Evolutionary conservation across 306 rosid species (phyloP), one percentile per base, ranked within the genome.

Genomic region (Cajanus cajan): DNA sequence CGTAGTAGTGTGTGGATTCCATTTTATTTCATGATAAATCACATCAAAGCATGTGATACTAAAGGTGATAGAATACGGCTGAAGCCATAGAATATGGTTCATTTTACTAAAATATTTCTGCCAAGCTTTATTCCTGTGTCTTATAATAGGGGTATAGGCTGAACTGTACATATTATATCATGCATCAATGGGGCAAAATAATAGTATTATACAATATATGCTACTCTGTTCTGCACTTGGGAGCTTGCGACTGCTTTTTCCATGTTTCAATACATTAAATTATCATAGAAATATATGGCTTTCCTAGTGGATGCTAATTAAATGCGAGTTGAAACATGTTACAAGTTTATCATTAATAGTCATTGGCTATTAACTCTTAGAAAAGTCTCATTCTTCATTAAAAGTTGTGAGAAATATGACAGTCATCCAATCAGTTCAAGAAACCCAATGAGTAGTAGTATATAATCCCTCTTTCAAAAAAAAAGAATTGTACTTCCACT

Each of bases 1-100:
- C 1, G 19, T 52, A 1, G 19, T 52, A 64, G 62, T 54, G 54
- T 64, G 37, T 68, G 36, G 78, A 66, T 63, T 82, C 63, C 73
- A 63, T 33, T 72, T 70, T 37, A 67, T 78, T 80, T 76, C 10
- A 71, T 82, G 28, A 62, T 75, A 11, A 70, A 74, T 85, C 88
- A 74, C 64, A 85, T 83, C 87, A 79, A 68, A 73, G 88, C 88
- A 85, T 82, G 84, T 63, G 88, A 85, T 85, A 45, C 88, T 57
- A 82, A 85, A 85, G 88, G 1, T 48, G 28, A 37, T 70, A 19
- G n/a, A n/a, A n/a, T n/a, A n/a, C n/a, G 44, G 73, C 79, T 85
- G 80, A 63, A 74, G 7, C 33, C 75, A 70, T 51, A 63, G 82
- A 82, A 78, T 78, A 68, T 67, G 83, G 85, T 85, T 78, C 85